Conservation (phyloP, 768 basidiomycete species). For the Tricholoma hemisulphureum region DNA sequence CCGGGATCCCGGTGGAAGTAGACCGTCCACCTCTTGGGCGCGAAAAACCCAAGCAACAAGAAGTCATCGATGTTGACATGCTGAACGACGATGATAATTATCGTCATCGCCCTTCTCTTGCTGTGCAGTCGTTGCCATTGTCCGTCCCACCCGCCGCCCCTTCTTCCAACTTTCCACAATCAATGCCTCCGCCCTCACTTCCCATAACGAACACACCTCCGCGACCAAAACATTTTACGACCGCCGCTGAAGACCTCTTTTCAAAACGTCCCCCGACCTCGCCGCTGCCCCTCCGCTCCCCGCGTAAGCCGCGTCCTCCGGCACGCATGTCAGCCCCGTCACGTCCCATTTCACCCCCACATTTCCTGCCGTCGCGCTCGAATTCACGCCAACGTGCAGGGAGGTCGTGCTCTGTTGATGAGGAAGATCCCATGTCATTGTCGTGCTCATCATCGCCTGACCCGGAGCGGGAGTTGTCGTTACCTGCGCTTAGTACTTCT, state of each 20-base stretch:
- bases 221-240: conserved; percentile 3
- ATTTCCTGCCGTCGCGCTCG: neutral
- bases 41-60: conserved; percentile 3
- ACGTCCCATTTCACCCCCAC: conserved; percentile 14
- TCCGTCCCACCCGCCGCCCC: neutral
- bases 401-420: conserved; percentile 24
- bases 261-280: conserved; percentile 62
- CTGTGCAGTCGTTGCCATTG: neutral
- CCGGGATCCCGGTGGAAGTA: conserved; percentile 15
- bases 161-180: neutral
- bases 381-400: conserved; percentile 4
- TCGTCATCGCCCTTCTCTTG: neutral
- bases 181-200: conserved; percentile 18
- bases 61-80: conserved; percentile 40
- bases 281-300: conserved; percentile 56
- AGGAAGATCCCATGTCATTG: conserved; percentile 37
- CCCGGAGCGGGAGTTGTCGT: neutral
- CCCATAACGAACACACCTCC: conserved; percentile 1
- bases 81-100: conserved; percentile 5
- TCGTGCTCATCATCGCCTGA: conserved; percentile 17
- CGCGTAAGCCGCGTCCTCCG: conserved; percentile 59
- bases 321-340: conserved; percentile 33
- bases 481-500: neutral
- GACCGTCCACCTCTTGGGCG: neutral
- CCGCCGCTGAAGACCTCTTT: conserved; percentile 40